These are phyloP conservation scores for Dictyostelium citrinum DNA, from an alignment of 78 protist species.

Conservation along the genomic window DNA sequence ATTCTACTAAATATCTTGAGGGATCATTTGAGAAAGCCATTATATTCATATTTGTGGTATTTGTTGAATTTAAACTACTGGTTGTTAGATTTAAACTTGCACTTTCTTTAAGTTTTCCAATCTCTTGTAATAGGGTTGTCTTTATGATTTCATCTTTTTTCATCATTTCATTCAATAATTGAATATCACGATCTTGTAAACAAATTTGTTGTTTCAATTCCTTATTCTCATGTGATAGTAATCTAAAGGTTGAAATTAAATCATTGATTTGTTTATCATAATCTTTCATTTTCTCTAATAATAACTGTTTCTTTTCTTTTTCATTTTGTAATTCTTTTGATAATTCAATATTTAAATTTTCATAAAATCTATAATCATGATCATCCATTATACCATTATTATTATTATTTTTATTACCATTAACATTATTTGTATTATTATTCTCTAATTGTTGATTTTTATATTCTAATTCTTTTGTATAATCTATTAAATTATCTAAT, in stretches of 20 bases:
- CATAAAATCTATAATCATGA: conserved; percentile 32
- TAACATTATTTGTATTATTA: not conserved
- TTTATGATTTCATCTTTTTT: conserved; percentile 16
- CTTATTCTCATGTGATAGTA: not conserved
- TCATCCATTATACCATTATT: not conserved
- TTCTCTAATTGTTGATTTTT: not conserved
- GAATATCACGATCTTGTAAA: conserved; percentile 4
- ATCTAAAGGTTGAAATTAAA: conserved; percentile 12
- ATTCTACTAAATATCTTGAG: conserved; percentile 43
- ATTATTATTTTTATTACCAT: not conserved
- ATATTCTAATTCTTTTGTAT: not conserved
- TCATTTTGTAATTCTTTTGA: conserved; percentile 51
- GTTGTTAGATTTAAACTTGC: not conserved
- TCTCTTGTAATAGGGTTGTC: conserved; percentile 30
- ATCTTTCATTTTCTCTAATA: conserved; percentile 11
- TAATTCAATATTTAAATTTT: conserved; percentile 45
- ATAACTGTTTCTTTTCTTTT: conserved; percentile 17
- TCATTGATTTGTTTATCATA: conserved; percentile 23
- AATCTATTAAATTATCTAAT: not conserved
- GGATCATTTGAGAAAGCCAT: conserved; percentile 44
- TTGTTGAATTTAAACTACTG: not conserved
- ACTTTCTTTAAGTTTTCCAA: conserved; percentile 51
- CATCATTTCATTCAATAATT: conserved; percentile 37
- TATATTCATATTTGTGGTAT: not conserved
- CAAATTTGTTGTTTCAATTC: not conserved